Percentiles rank a stretch among this genome's conserved stretches.
These are phyloP conservation scores for Trichoderma endophyticum DNA, from an alignment of 2,329 filamentous ascomycete species.

Conservation along the genomic window DNA sequence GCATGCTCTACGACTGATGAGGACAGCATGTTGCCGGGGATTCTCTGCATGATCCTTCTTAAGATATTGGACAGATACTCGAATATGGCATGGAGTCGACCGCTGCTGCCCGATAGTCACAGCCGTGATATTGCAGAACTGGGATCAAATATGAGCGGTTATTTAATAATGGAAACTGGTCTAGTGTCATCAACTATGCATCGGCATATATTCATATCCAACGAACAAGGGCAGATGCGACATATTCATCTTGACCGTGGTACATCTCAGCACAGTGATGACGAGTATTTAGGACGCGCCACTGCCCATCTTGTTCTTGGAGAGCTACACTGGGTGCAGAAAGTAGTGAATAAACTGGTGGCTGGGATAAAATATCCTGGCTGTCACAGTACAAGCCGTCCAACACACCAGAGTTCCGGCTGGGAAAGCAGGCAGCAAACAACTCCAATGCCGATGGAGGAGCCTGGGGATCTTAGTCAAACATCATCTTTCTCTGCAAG, in stretches of 20 bases:
- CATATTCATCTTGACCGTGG: neutral
- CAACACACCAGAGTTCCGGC: neutral
- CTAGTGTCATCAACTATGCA: neutral
- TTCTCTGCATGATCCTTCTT: neutral
- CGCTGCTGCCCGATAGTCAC: rapidly evolving
- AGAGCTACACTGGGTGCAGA: neutral
- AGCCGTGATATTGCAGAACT: neutral
- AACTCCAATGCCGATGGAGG: neutral
- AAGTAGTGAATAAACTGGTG: neutral
- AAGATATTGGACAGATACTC: neutral
- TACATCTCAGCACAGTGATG: neutral
- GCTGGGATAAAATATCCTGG: neutral
- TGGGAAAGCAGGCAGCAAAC: neutral
- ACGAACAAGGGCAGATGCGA: too few species aligned
- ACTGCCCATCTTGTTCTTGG: neutral
- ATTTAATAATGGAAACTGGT: neutral
- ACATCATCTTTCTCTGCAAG: neutral
- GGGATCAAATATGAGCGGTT: neutral
- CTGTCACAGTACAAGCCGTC: neutral
- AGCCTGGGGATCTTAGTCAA: neutral
- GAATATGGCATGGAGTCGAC: neutral
- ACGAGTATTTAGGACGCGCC: neutral
- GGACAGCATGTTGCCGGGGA: neutral
- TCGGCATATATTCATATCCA: too few species aligned
- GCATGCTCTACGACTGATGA: neutral